Percentiles rank a stretch among this genome's conserved stretches.
Conservation (phyloP, 352 stramenopile species). For the Globisporangium megalacanthum region DNA sequence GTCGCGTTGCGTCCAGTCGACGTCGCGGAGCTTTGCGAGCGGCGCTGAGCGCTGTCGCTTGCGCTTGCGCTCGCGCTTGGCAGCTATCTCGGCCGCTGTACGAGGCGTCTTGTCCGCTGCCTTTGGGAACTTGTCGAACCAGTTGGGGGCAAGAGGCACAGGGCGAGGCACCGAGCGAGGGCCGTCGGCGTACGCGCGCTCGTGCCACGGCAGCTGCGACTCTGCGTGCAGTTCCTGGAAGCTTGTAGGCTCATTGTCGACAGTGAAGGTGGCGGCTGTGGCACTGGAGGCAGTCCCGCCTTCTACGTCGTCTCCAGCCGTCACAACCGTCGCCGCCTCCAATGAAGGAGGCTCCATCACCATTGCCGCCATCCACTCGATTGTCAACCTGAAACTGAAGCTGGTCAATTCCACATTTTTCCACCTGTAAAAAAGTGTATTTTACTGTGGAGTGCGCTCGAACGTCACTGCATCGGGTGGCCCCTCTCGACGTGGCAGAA, state of each 20-base stretch:
- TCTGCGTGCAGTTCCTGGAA: slow-evolving; percentile 4
- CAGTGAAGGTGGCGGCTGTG: not conserved
- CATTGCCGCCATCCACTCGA: slow-evolving; percentile 5
- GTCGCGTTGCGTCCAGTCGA: slow-evolving; percentile 11
- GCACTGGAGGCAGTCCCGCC: no score
- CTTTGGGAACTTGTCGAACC: no score
- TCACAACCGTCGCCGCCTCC: not conserved
- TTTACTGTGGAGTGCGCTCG: not conserved
- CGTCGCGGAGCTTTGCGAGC: slow-evolving; percentile 1
- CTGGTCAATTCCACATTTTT: no score
- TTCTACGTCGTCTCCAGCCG: not conserved
- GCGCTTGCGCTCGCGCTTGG: not conserved
- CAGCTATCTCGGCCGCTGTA: no score
- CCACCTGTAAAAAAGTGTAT: no score
- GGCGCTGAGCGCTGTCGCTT: not conserved
- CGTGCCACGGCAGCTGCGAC: slow-evolving; percentile 8
- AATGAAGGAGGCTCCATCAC: no score
- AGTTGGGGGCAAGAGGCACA: no score
- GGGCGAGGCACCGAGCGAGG: slow-evolving; percentile 1
- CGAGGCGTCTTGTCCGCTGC: no score
- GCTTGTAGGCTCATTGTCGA: not conserved
- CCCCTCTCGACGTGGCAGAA: slow-evolving; percentile 70
- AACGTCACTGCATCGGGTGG: slow-evolving; percentile 64
- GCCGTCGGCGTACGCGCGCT: slow-evolving; percentile 1
- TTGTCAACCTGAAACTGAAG: no score